Percentiles rank a stretch among this genome's conserved stretches.
These are phyloP conservation scores for Sonneratia alba DNA, from an alignment of 345 rosid species.

Conservation along the genomic window DNA sequence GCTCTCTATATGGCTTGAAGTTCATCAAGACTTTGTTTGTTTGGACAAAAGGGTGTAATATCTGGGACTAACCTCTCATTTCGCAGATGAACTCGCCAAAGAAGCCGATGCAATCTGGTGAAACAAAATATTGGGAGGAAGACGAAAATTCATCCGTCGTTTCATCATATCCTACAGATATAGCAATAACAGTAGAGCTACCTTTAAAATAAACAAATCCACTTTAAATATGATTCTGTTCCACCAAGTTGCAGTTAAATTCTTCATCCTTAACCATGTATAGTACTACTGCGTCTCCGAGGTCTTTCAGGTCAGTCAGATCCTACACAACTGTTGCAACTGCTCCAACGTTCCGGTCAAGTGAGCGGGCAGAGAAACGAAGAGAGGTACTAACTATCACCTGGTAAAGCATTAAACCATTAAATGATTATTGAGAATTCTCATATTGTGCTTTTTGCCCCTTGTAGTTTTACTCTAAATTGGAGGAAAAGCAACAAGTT, in stretches of 20 bases:
- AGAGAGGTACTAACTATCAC: constrained; percentile 36
- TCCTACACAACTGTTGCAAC: constrained; percentile 49
- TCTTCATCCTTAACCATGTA: constrained; percentile 44
- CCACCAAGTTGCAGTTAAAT: not conserved
- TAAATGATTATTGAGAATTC: not conserved
- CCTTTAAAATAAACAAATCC: no score
- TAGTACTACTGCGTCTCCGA: constrained; percentile 52
- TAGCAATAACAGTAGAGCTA: not conserved
- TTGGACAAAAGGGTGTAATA: not conserved
- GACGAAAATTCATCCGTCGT: not conserved
- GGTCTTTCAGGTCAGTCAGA: constrained; percentile 42
- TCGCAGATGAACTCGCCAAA: not conserved
- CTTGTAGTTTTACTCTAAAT: constrained; percentile 58
- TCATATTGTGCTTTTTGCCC: not conserved
- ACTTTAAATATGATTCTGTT: not conserved
- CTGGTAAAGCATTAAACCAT: not conserved
- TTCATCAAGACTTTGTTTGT: not conserved
- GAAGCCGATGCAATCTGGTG: not conserved
- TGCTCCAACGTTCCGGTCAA: constrained; percentile 67
- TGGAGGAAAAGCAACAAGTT: constrained; percentile 68
- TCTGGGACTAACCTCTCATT: not conserved
- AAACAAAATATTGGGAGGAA: not conserved
- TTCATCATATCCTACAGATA: constrained; percentile 46
- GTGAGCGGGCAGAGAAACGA: constrained; percentile 72
- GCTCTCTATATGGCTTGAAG: not conserved